Conservation (phyloP, 305 asterid species). For the Solanum hybrid region DNA sequence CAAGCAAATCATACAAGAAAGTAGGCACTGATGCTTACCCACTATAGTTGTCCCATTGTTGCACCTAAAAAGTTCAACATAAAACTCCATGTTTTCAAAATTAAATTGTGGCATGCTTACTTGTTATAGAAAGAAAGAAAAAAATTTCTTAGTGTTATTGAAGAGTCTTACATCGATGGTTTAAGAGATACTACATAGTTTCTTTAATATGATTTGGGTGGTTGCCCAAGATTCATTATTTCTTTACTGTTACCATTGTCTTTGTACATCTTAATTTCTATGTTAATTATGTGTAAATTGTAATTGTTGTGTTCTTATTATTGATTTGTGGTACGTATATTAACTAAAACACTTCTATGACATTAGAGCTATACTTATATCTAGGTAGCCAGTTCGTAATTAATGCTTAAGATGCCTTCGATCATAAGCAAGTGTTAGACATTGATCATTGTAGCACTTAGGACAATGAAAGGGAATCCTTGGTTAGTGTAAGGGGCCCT, state of each 20-base stretch:
- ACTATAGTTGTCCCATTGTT: not conserved
- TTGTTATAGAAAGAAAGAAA: not conserved
- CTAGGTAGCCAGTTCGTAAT: not conserved
- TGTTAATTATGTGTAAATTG: not conserved
- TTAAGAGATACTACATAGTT: not conserved
- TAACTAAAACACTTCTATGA: not conserved
- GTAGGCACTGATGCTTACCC: slow-evolving; percentile 1
- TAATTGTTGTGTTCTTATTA: not conserved
- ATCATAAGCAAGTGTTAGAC: not conserved
- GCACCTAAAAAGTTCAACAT: slow-evolving; percentile 7
- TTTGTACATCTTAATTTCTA: not conserved
- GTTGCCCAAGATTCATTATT: not conserved
- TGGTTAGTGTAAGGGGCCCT: not conserved
- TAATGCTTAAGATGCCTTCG: not conserved
- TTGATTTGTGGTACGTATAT: not conserved
- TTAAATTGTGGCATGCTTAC: not conserved
- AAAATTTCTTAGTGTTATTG: not conserved
- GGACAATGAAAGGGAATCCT: not conserved
- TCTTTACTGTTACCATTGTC: not conserved
- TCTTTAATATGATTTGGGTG: not conserved
- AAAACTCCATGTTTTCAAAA: not conserved
- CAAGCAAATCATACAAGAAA: not conserved
- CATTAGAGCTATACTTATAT: not conserved
- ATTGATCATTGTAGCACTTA: not conserved
- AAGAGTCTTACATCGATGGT: not conserved